Base-by-base conservation (phyloP, 2,329 filamentous ascomycete genomes). In the Dothistroma pini region DNA sequence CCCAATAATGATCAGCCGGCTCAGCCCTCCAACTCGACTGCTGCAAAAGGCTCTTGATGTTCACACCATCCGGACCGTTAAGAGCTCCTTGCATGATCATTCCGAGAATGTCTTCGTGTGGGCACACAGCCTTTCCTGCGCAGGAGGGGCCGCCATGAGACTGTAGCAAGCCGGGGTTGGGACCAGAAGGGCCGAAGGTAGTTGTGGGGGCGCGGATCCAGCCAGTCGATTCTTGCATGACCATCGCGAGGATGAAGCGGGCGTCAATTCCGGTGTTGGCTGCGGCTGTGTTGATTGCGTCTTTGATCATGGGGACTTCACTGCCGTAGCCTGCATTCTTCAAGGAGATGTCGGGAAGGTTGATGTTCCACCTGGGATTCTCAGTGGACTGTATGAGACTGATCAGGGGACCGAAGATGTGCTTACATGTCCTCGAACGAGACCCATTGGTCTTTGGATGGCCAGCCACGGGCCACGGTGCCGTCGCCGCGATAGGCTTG, bases 131-230 rank as follows among this genome's bases (percentile, higher is more conserved):
- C 56, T 75, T 66, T 10, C 74, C 69, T 49, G 58, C 64, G 41
- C 68, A 69, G 34, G 68, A 57, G 7, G 70, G 71, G 32, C 69
- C 67, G n/a, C 35, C 32, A 14, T 78, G 78, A 14, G 70, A 71
- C 68, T 82, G 79, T 74, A 81, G 78, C n/a, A 82, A 63, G 2
- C 79, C 79, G 1, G 78, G 78, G 63, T 80, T 81, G 53, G 68
- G 60, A 59, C 75, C 72, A 47, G n/a, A 22, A 21, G 34, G 8
- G 41, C 41, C 41, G 48, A 19, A 44, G 0, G 76, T 77, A 1
- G 78, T 78, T 0, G 76, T 78, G 5, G 71, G 74, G 22, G 72
- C 78, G 55, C 77, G 75, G 3, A 79, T 75, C 61, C 77, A 79
- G 54, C 78, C 79, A 57, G 74, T 74, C 41, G 74, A 76, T 64